Base-by-base conservation (phyloP, 306 rosid genomes). In the Rosa chinensis region DNA sequence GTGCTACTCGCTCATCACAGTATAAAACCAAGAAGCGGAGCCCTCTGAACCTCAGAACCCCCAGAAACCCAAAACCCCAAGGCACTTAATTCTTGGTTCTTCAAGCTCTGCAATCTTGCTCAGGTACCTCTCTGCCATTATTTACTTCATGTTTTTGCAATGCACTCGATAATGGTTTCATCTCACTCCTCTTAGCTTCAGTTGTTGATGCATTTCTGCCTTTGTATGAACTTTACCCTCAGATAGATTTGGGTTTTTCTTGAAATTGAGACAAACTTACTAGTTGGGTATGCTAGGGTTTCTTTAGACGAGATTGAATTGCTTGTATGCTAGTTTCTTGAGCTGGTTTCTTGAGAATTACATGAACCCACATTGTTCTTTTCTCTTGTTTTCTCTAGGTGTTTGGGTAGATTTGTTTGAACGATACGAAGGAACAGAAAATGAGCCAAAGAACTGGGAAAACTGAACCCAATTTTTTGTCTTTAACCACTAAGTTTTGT, bases 201-300 rank as follows among this genome's bases (percentile, higher is more conserved):
- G 4, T 63, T 63, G n/a, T 63, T 63, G 69, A 63, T 63, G 8
- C 43, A 14, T 35, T 63, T 63, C 66, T 28, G 66, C 39, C 42
- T 28, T 14, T 25, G 1, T 83, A 6, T 72, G 82, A 43, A 70
- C 85, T 40, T 55, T 53, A n/a, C 12, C 40, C 49, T 5, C 12
- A 39, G 44, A 32, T 63, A n/a, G 25, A 59, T 13, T 58, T 47
- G 55, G 6, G 3, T 14, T 58, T 73, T 73, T 11, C 50, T 73
- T 55, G 67, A 56, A 53, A 73, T 9, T 4, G 6, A 50, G 32
- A 52, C 10, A 18, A 5, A 8, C 37, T 17, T 35, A 2, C n/a
- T 10, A 55, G 20, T 17, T 68, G 75, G 61, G 67, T 23, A 0
- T 52, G 42, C 5, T 78, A 40, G 40, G 70, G 48, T 25, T 70